Evolutionary conservation across 352 stramenopile species (phyloP), one percentile per base, ranked within the genome.

Genomic region (Globisporangium irregulare): DNA sequence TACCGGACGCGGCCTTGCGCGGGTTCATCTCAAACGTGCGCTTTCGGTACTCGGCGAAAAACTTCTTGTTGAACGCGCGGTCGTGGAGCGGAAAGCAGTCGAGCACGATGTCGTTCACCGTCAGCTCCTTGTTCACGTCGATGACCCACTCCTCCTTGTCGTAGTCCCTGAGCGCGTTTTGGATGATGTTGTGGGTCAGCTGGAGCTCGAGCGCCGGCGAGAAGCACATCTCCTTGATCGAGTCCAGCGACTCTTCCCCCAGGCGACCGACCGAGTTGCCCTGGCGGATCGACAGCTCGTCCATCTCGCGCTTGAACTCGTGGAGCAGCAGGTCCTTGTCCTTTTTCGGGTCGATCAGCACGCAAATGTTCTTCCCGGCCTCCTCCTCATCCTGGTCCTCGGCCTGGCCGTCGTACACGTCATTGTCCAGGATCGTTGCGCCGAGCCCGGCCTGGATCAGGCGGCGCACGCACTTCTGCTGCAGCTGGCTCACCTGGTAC

Each of bases 61-160:
- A 96, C 57, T 91, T 80, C 43, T 89, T 83, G 78, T 96, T 96
- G 68, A 96, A 96, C 29, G 78, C 72, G 38, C 88, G 86, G 62
- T 96, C 88, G 61, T 96, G 88, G 20, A 96, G 70, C 20, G 88
- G 88, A 66, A 96, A 96, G 56, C 81, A 93, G 22, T 92, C 79
- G 15, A 92, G 80, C 36, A 96, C 78, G 3, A 92, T 77, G 58
- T 96, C 88, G 36, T 73, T 81, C 36, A 92, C 82, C 0, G 84
- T 92, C 20, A 96, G 73, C 62, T 92, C 82, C 59, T 93, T 92
- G 66, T 93, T 93, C 27, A 94, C 80, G 66, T 93, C 86, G 32
- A 93, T 84, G 18, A 94, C 82, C 88, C 88, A 94, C 64, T 93
- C 86, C 59, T 96, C 88, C 69, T 91, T 96, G 66, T 96, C 88